phyloP scores from a whole-genome alignment of 176 grass and related monocot genomes.

The Triticum turgidum region DNA sequence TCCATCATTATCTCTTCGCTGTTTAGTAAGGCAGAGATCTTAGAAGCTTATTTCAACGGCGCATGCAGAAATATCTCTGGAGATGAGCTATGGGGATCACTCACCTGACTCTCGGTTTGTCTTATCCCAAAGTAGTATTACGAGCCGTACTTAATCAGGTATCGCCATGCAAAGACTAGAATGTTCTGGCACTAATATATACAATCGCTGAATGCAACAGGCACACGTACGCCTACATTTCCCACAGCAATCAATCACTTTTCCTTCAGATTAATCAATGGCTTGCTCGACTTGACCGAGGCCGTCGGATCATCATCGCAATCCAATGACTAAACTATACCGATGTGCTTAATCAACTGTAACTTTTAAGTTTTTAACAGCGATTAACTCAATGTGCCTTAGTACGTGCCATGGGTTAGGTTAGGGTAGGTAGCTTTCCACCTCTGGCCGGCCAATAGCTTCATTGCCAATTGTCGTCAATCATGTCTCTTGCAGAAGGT shows the following conservation, averaged over 20 bases:
- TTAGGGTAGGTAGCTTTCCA: too few relatives aligned
- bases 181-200: not conserved
- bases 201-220: not conserved
- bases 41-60: too few relatives aligned
- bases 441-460: too few relatives aligned
- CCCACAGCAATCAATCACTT: too few relatives aligned
- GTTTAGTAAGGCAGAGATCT: too few relatives aligned
- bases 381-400: not conserved
- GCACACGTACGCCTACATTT: too few relatives aligned
- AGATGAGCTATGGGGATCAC: not conserved
- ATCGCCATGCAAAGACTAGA: not conserved
- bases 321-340: not conserved
- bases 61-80: too few relatives aligned
- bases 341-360: not conserved
- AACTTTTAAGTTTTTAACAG: not conserved
- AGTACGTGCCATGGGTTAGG: too few relatives aligned
- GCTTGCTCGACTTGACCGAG: not conserved
- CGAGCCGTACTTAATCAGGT: not conserved
- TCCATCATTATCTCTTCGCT: too few relatives aligned
- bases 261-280: not conserved
- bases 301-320: not conserved
- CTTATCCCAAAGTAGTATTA: not conserved
- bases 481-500: too few relatives aligned
- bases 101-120: not conserved
- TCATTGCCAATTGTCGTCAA: too few relatives aligned